Conservation (phyloP, 306 rosid genomes). For the Cicer judaicum region DNA sequence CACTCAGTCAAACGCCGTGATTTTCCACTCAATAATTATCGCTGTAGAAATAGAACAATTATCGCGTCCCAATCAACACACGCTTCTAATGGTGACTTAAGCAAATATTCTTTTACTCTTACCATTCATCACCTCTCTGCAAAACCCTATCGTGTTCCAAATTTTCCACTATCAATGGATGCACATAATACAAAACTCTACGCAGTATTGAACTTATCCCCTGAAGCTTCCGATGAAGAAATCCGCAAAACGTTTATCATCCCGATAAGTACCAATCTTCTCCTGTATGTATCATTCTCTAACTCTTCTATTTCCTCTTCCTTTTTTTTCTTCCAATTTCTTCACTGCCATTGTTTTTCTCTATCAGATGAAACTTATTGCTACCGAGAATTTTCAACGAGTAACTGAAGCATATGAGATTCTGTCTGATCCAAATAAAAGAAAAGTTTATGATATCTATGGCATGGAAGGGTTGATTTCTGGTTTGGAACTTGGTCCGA, state of each 20-base stretch:
- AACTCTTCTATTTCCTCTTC: background rate
- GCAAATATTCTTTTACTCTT: constrained; percentile 26
- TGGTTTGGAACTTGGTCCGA: constrained; percentile 90
- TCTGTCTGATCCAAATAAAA: constrained; percentile 73
- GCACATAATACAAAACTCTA: constrained; percentile 74
- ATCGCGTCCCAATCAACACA: background rate
- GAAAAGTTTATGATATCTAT: constrained; percentile 90
- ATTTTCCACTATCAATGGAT: constrained; percentile 46
- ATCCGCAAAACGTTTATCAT: constrained; percentile 90
- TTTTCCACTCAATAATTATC: background rate
- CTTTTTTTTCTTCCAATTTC: constrained; percentile 15
- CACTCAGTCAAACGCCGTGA: background rate
- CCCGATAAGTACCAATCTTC: constrained; percentile 93
- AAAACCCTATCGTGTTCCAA: constrained; percentile 18
- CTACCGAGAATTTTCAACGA: constrained; percentile 89
- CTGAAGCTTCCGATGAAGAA: constrained; percentile 96
- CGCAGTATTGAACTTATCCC: constrained; percentile 81
- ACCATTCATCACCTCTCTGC: constrained; percentile 29
- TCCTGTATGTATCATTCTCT: constrained; percentile 53
- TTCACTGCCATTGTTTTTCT: constrained; percentile 20
- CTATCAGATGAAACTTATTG: constrained; percentile 83
- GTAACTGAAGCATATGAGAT: constrained; percentile 92
- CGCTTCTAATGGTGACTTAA: constrained; percentile 31
- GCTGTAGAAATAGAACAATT: too few relatives aligned
- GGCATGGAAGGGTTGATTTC: constrained; percentile 92